phyloP scores from a whole-genome alignment of 495 filamentous ascomycete genomes.

The Neurospora sp. region DNA sequence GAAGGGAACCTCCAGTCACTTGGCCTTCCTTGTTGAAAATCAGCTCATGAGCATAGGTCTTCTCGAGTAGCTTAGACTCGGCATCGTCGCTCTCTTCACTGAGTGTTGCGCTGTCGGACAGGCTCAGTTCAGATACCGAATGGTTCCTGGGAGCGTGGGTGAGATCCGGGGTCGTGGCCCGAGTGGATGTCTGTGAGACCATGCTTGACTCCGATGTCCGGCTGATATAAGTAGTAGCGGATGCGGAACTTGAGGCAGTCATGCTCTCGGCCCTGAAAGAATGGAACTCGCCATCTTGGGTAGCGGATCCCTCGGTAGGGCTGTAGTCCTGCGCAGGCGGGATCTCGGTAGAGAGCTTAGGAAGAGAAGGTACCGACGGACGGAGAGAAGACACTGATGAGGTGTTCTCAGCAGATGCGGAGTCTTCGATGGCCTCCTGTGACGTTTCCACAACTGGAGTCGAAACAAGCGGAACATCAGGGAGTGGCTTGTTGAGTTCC shows the following conservation, averaged over 20 bases:
- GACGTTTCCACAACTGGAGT: constrained; percentile 15
- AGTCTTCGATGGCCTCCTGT: constrained; percentile 1
- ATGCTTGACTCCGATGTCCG: constrained; percentile 76
- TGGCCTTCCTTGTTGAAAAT: constrained; percentile 91
- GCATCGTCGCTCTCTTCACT: constrained; percentile 66
- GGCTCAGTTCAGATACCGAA: constrained; percentile 48
- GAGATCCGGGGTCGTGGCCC: constrained; percentile 79
- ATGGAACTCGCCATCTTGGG: constrained; percentile 35
- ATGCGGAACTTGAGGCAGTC: constrained; percentile 43
- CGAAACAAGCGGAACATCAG: constrained; percentile 27
- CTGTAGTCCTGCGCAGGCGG: constrained; percentile 35
- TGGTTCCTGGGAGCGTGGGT: constrained; percentile 31
- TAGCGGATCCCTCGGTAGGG: constrained; percentile 31
- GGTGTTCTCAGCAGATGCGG: neutral
- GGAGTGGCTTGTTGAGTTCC: constrained; percentile 34
- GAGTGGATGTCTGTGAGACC: constrained; percentile 72
- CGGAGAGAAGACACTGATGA: constrained; percentile 34
- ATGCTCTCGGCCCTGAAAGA: constrained; percentile 41
- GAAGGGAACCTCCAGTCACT: constrained; percentile 83
- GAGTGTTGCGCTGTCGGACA: constrained; percentile 47
- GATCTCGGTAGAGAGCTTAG: constrained; percentile 39
- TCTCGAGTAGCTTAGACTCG: constrained; percentile 73
- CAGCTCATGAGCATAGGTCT: constrained; percentile 81
- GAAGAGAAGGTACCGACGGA: constrained; percentile 31
- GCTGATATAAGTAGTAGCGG: constrained; percentile 65